These are phyloP conservation scores for Macadamia integrifolia DNA, from an alignment of 164 flowering plant genomes.

Conservation along the genomic window DNA sequence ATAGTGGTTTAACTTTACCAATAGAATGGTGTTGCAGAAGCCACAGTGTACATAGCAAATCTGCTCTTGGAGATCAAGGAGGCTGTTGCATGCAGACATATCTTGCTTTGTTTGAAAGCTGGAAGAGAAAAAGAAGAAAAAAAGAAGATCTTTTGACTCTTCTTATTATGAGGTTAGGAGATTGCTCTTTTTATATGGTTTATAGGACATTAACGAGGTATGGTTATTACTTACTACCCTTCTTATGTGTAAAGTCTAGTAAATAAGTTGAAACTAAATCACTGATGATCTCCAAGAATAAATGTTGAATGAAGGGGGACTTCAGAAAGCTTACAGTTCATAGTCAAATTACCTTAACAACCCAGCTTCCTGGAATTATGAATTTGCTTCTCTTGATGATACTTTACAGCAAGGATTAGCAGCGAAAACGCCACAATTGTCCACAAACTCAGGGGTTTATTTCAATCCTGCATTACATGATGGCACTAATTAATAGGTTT, in stretches of 20 bases:
- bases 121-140: constrained; percentile 13
- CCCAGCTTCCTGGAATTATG: not conserved
- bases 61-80: constrained; percentile 63
- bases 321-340: constrained; percentile 8
- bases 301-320: constrained; percentile 7
- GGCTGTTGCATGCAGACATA: constrained; percentile 50
- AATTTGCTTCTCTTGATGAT: not conserved
- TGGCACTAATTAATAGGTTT: too few species aligned
- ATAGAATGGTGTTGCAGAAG: constrained; percentile 66
- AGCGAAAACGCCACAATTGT: too few species aligned
- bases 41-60: constrained; percentile 90
- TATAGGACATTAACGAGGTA: not conserved
- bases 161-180: not conserved
- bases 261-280: constrained; percentile 7
- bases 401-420: not conserved
- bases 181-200: not conserved
- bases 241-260: not conserved
- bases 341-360: constrained; percentile 9
- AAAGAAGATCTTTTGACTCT: not conserved
- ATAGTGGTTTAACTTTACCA: constrained; percentile 50
- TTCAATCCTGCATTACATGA: too few species aligned
- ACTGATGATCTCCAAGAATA: constrained; percentile 3
- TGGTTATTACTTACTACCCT: not conserved
- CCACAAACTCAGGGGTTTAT: too few species aligned
- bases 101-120: constrained; percentile 8